Evolutionary conservation across 2,329 filamentous ascomycete genomes (phyloP).

Genomic region (Talaromyces sp.): DNA sequence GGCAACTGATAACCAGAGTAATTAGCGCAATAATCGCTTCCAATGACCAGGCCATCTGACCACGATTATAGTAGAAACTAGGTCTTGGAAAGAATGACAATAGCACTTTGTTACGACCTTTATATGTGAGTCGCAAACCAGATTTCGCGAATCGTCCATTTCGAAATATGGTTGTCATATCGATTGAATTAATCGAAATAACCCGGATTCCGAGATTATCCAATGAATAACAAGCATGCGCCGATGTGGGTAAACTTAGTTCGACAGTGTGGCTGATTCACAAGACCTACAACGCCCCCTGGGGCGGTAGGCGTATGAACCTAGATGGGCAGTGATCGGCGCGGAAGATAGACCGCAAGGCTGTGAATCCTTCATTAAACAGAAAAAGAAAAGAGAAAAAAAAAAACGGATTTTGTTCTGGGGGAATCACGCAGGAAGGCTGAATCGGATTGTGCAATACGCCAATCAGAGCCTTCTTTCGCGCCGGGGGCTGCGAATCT

Average conservation of each 20-base stretch:
- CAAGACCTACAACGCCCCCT: neutral
- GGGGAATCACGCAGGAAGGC: constrained; percentile 1
- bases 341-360: neutral
- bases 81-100: no score
- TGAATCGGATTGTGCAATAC: neutral
- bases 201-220: neutral
- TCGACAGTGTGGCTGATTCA: neutral
- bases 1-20: neutral
- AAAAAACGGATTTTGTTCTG: neutral
- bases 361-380: neutral
- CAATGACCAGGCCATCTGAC: constrained; percentile 1
- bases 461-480: neutral
- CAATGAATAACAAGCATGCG: neutral
- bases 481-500: neutral
- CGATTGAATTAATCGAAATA: no score
- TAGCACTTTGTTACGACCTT: neutral
- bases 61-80: neutral
- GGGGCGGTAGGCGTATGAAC: no score
- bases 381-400: neutral
- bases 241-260: neutral
- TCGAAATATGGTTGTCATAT: neutral
- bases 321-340: neutral
- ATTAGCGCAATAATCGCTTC: constrained; percentile 1
- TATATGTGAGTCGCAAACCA: neutral
- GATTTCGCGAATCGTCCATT: neutral